These are phyloP conservation scores for Trifolium pratense DNA, from an alignment of 306 rosid genomes.

Conservation along the genomic window DNA sequence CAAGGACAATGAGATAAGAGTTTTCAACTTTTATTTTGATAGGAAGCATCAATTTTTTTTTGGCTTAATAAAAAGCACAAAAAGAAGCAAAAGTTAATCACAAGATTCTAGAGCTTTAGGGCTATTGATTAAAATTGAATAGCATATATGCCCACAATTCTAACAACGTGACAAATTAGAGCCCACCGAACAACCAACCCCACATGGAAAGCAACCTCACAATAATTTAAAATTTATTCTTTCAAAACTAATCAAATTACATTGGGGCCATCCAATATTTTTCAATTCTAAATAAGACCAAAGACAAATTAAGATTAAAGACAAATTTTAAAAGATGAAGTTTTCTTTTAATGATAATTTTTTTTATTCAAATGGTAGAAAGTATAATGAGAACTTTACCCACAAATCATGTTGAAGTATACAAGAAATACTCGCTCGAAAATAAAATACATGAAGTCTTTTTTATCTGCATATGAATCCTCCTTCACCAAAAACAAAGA, in stretches of 20 bases:
- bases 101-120: constrained; percentile 56
- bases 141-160: constrained; percentile 58
- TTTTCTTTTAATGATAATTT: too few species aligned
- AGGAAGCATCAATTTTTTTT: constrained; percentile 30
- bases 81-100: constrained; percentile 61
- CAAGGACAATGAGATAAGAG: constrained; percentile 35
- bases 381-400: too few species aligned
- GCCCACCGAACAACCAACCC: constrained; percentile 66
- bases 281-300: too few species aligned
- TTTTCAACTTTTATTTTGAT: constrained; percentile 39
- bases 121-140: constrained; percentile 47
- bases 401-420: too few species aligned
- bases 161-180: constrained; percentile 66
- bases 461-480: too few species aligned
- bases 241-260: constrained; percentile 24
- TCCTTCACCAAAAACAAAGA: too few species aligned
- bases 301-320: too few species aligned
- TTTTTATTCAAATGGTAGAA: too few species aligned
- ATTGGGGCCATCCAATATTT: too few species aligned
- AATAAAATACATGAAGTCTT: too few species aligned
- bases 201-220: constrained; percentile 41
- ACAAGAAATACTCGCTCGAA: too few species aligned
- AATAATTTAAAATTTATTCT: neutral
- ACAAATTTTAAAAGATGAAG: too few species aligned
- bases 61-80: constrained; percentile 52